Base-by-base conservation (phyloP, 805 yeast genomes). In the Kazachstania kunashirensis region DNA sequence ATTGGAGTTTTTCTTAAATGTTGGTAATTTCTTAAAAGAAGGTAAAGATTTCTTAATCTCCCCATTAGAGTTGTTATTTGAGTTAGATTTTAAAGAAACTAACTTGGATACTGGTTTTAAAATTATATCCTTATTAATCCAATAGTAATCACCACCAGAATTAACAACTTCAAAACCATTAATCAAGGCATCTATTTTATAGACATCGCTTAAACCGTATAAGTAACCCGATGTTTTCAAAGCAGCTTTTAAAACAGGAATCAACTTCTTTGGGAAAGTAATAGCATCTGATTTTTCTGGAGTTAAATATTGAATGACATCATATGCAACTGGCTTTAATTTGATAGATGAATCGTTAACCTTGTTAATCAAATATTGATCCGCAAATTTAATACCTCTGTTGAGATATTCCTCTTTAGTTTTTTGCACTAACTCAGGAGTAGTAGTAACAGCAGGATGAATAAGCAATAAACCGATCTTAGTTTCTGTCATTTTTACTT, bases 401-500 rank as follows among this genome's bases (percentile, higher is more conserved):
- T 36, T 16, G 4, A 65, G 57, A 23, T 52, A 46, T 24, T 58
- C 44, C 5, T 36, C 19, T 53, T 75, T 73, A 28, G 62, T 55
- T 1, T 42, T 26, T 32, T 61, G 67, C 14, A 77, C 73, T 14
- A 60, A 37, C 4, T 54, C 62, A 30, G 77, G 79, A 27, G 70
- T 68, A 0, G 79, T 71, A 10, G 78, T 82, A 33, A 73, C 68
- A 6, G 82, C 78, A 14, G 85, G 85, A 49, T 79, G 85, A 37
- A 79, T 65, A 34, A 79, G 61, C 19, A 78, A 56, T 37, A 77
- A 57, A 27, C 52, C 53, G 8, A 38, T 38, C 34, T 45, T 43
- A 18, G 38, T 35, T 16, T 25, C 15, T 8, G 40, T 21, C 46
- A 40, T 44, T 11, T n/a, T n/a, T n/a, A n/a, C n/a, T n/a, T n/a